Base-by-base conservation (phyloP, 2,329 filamentous ascomycete genomes). In the Fulvia fulva region DNA sequence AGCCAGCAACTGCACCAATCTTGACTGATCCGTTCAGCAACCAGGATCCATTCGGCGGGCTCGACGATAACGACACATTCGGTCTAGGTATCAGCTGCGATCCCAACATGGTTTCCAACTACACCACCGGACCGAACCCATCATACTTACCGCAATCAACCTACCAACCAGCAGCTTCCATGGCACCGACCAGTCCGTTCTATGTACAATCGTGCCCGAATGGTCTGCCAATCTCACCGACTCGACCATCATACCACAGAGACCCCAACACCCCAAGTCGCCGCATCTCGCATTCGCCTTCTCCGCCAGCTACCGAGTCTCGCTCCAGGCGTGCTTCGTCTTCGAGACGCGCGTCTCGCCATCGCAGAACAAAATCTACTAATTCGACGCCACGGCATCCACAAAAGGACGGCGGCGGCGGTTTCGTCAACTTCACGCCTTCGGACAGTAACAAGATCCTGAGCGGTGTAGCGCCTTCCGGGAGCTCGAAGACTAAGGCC, bases 401-500 rank as follows among this genome's bases (percentile, higher is more conserved):
- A 63, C 68, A 60, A 68, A 77, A 83, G 8, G 82, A 83, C 32
- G 73, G 72, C 50, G 78, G 79, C 14, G 61, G 63, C 14, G 83
- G 81, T 11, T 97, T 97, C 70, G 90, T 96, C 63, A 97, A 97
- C 74, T 96, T 89, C 75, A 97, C 92, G 0, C 87, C 91, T 0
- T 80, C 82, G 51, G 92, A 99, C 73, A 87, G 86, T 67, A 78
- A 82, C 14, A 84, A 88, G 70, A 87, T 99, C 45, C 84, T 99
- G 74, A 90, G 85, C 7, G 93, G 92, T 5, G 94, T 99, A 12
- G 94, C 94, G 47, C 93, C 93, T 0, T 92, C 88, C 64, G 94
- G 94, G 9, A 91, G 87, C 66, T 89, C 85, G 65, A 97, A 97
- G 82, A 97, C 94, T 8, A 97, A 97, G 73, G 91, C 91, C n/a